Base-by-base conservation (phyloP, 2,329 filamentous ascomycete genomes). In the Penicillium brevicompactum region DNA sequence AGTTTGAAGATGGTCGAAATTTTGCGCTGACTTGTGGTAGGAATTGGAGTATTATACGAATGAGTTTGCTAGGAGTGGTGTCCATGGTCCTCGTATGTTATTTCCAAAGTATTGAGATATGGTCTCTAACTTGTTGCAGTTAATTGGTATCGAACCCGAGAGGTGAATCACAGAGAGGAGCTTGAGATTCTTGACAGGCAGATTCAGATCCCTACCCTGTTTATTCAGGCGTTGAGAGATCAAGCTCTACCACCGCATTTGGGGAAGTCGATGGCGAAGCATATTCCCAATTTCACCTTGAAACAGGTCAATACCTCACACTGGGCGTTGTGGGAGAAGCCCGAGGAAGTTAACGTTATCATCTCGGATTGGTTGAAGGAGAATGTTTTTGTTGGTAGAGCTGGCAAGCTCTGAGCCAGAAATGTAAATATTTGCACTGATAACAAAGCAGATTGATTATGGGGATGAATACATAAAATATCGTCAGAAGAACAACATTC, bases 81-180 rank as follows among this genome's bases (percentile, higher is more conserved):
- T 97, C 61, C 84, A 87, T 61, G 91, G 91, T 0, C 90, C 91
- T 14, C 78, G 82, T 82, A 78, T 73, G 78, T 72, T 49, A 31
- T 43, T 21, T 48, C 24, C 37, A 11, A 41, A 27, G 14, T 31
- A 27, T 1, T 38, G 5, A 32, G 5, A 22, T 22, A 2, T 14
- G 16, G 11, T 5, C 5, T 16, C 6, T n/a, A 37, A 41, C 51
- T 59, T 2, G 6, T 8, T 37, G 48, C 46, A 82, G 80, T 91
- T 57, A 94, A 92, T 75, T 97, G 91, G 90, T 99, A 99, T 76
- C 86, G 92, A 42, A 89, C 84, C 2, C 80, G 84, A 18, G 78
- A 84, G 71, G 73, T 87, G 60, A 96, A 96, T 74, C 89, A 81
- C 69, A 83, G 90, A 40, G 91, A 97, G 60, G 94, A 97, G 43